These are phyloP conservation scores for Pachysandra terminalis DNA, from an alignment of 164 flowering plant genomes.

Conservation along the genomic window DNA sequence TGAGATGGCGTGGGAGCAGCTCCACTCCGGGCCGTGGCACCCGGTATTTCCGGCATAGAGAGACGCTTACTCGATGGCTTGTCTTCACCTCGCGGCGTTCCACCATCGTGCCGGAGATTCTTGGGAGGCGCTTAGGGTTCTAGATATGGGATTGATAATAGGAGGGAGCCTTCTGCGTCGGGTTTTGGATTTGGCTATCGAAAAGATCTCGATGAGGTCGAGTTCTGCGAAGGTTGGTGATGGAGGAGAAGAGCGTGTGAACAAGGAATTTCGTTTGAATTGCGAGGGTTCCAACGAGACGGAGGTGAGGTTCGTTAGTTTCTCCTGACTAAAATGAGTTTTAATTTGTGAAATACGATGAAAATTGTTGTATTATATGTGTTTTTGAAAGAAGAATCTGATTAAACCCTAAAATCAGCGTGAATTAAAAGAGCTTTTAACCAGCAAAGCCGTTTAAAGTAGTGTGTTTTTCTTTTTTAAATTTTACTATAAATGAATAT, in stretches of 20 bases:
- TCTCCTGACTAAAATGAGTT: not conserved
- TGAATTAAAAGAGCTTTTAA: too few species aligned
- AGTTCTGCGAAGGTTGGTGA: not conserved
- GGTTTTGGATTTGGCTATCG: constrained; percentile 54
- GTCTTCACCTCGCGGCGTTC: constrained; percentile 60
- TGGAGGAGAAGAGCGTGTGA: not conserved
- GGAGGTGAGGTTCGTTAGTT: constrained; percentile 44
- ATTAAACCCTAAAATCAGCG: too few species aligned
- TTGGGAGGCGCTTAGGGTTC: constrained; percentile 58
- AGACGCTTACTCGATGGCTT: constrained; percentile 93
- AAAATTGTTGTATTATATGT: not conserved
- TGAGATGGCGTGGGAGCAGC: constrained; percentile 99
- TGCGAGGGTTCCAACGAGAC: constrained; percentile 17
- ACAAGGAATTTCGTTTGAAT: constrained; percentile 10
- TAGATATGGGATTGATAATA: constrained; percentile 91
- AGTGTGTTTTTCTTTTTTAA: too few species aligned
- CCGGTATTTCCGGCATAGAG: constrained; percentile 86
- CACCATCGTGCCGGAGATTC: constrained; percentile 41
- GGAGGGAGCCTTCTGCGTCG: constrained; percentile 65
- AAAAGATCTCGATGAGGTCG: constrained; percentile 8
- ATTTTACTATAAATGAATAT: constrained; percentile 6
- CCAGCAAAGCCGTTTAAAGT: too few species aligned
- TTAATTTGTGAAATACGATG: not conserved
- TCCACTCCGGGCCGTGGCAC: constrained; percentile 96
- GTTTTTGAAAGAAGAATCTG: too few species aligned